Evolutionary conservation across 2,329 filamentous ascomycete species (phyloP), one percentile per base, ranked within the genome.

Genomic region (Venturia effusa): DNA sequence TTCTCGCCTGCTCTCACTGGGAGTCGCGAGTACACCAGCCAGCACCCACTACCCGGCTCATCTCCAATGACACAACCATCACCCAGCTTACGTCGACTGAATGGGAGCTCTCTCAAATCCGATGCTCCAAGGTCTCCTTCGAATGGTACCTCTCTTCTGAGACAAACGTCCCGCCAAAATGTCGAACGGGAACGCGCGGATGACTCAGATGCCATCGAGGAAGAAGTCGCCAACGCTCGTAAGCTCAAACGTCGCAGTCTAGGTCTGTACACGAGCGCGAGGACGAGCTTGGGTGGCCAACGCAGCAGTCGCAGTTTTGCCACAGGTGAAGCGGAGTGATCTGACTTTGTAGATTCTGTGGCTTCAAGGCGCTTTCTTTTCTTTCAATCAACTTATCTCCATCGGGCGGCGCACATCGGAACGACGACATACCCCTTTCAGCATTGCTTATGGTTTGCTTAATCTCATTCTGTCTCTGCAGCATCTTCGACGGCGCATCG

Each of bases 41-140:
- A 73, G 7, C 71, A 75, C 45, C 74, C 74, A 2, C 68, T 76
- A 66, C 74, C 74, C 7, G 71, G 74, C 27, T 63, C 61, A 15
- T 63, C 61, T 22, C 61, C 61, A 40, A 32, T 32, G 27, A 30
- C 60, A 22, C 60, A 41, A 24, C 24, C 39, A 37, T 45, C 39
- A 37, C 32, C 60, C 32, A 45, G 39, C 39, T 37, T 62, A 17
- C 60, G 60, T 24, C 40, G 41, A 15, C n/a, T 51, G 0, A 62
- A 45, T 27, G 60, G 60, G 10, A 62, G 39, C 39, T 62, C 60
- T 34, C 60, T 62, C 30, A 45, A 51, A 27, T 51, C 27, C n/a
- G 60, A 62, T 27, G 40, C 60, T 11, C 60, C 60, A 24, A 22
- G 60, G 15, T 62, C 60, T 24, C 39, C 41, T 7, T 62, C 60